Evolutionary conservation across 108 stramenopile species (phyloP), one percentile per base, ranked within the genome.

Genomic region (Nitzschia inconspicua): DNA sequence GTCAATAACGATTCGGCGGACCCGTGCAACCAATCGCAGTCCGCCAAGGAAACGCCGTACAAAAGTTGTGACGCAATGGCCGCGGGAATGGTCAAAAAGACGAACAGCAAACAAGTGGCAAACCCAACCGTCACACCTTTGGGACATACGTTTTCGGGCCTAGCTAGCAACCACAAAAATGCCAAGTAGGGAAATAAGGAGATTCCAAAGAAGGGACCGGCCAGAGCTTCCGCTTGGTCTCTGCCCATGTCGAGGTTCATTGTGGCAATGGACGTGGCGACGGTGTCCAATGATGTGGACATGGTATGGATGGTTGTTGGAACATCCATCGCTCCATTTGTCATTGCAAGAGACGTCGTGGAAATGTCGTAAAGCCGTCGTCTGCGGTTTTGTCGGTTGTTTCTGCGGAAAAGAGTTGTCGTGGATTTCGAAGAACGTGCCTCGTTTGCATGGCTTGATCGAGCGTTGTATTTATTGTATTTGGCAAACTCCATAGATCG

Each of bases 1-100:
- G 94, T 94, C 22, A 96, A 68, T 23, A 95, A 66, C 51, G 73
- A 75, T 77, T 96, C 96, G 16, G 96, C 96, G 30, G 79, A 66
- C 25, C 94, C 96, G 57, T 96, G 96, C 9, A 96, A 66, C 90
- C 92, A 96, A 70, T 96, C 96, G 8, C 82, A 78, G 61, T 96
- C 93, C 3, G 96, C 93, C 39, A 96, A 69, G 23, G 84, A 91
- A 1, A 89, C 96, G 13, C 85, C 84, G 61, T 93, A 96, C 60
- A 76, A 53, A 28, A 87, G 41, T 52, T 95, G 87, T 16, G 93
- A 77, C 3, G 71, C 82, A 70, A 96, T 94, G 9, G 90, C 95
- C 5, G 94, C 92, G 0, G 95, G 95, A 47, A 96, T 96, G 19
- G 95, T 93, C 34, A 89, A 65, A 39, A 91, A 89, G 6, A 96